phyloP scores from a whole-genome alignment of 2,329 filamentous ascomycete species.

The Aspergillus carbonarius region DNA sequence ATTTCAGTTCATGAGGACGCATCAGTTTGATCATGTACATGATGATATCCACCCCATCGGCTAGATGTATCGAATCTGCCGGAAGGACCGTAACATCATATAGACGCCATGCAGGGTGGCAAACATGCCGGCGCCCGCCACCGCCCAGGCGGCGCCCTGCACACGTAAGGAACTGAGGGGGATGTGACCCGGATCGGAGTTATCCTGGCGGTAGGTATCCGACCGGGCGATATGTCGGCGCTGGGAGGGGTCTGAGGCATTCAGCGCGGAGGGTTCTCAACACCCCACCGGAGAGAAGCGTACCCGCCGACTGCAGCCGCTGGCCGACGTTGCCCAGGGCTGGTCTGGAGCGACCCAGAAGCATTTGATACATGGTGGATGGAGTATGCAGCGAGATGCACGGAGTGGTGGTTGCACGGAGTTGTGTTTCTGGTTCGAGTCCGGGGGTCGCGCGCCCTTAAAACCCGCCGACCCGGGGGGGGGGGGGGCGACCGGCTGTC shows the following conservation, averaged over 20 bases:
- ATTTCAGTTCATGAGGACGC: background rate
- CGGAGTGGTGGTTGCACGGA: background rate
- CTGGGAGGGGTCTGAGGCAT: background rate
- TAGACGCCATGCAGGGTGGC: conserved; percentile 23
- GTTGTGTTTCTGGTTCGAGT: too few relatives aligned
- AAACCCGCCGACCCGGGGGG: too few relatives aligned
- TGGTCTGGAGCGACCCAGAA: conserved; percentile 7
- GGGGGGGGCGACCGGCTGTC: background rate
- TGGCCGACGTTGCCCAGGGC: background rate
- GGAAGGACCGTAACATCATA: conserved; percentile 21
- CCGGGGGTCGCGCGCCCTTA: too few relatives aligned
- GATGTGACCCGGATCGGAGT: conserved; percentile 7
- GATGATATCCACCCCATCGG: background rate
- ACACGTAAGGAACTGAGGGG: conserved; percentile 17
- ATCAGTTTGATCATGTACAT: too few relatives aligned
- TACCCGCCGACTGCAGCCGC: conserved; percentile 1
- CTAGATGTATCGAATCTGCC: conserved; percentile 21
- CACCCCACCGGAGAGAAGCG: background rate
- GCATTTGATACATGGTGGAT: conserved; percentile 7
- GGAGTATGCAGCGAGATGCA: too few relatives aligned
- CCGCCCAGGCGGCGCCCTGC: conserved; percentile 22
- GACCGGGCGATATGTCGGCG: background rate
- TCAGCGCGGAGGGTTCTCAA: background rate
- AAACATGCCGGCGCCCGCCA: conserved; percentile 23
- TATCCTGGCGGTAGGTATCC: conserved; percentile 1